phyloP scores from a whole-genome alignment of 2,329 filamentous ascomycete species.

The Penicillium paneum region DNA sequence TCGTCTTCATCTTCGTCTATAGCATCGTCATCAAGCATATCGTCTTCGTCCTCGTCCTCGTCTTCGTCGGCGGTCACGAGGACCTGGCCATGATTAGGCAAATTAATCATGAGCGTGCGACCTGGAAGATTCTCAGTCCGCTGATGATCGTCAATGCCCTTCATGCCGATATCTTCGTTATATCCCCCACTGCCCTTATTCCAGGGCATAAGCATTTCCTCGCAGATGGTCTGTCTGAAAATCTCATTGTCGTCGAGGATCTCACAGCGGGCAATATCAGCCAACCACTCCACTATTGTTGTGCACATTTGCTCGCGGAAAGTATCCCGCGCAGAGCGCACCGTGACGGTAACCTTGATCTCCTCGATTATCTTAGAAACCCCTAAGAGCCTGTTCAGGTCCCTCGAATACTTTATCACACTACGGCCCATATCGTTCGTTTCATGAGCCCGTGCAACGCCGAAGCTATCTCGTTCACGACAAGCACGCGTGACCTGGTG shows the following conservation, averaged over 20 bases:
- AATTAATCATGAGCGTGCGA: constrained; percentile 40
- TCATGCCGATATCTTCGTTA: constrained; percentile 72
- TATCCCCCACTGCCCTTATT: constrained; percentile 76
- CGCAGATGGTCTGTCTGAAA: constrained; percentile 77
- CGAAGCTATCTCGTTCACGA: constrained; percentile 66
- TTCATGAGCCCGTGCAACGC: constrained; percentile 74
- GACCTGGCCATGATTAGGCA: constrained; percentile 43
- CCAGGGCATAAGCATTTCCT: constrained; percentile 88
- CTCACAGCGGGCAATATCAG: constrained; percentile 85
- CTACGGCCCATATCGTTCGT: constrained; percentile 85
- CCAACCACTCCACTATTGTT: constrained; percentile 94
- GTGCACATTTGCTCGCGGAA: constrained; percentile 98
- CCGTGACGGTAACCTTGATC: constrained; percentile 93
- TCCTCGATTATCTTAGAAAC: constrained; percentile 88
- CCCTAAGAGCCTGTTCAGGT: constrained; percentile 68
- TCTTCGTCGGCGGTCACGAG: constrained; percentile 50
- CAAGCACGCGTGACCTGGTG: constrained; percentile 90
- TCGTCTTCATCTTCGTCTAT: constrained; percentile 41
- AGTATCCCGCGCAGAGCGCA: constrained; percentile 87
- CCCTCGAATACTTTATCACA: constrained; percentile 71
- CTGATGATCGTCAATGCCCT: constrained; percentile 79
- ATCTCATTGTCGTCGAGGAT: constrained; percentile 77
- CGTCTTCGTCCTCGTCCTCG: constrained; percentile 44
- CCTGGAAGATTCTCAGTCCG: constrained; percentile 52
- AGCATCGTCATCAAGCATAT: constrained; percentile 29